Evolutionary conservation across 1,284 basidiomycete species (phyloP).

Genomic region (Butyriboletus appendiculatus): DNA sequence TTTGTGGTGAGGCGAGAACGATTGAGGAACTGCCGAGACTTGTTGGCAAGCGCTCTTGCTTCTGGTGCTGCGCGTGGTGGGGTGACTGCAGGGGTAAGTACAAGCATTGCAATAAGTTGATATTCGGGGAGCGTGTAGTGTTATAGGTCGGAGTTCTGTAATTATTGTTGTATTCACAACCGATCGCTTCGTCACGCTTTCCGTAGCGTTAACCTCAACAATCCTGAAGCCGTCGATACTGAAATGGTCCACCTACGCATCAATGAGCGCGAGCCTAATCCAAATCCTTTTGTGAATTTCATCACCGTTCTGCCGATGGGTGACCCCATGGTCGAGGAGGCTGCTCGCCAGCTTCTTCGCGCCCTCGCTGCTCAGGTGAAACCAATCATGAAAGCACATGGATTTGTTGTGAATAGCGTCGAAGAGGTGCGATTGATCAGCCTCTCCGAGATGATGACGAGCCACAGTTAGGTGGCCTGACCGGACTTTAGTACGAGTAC

Average conservation of each 20-base stretch:
- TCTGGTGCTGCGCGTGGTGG: conserved; percentile 28
- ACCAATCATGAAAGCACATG: conserved; percentile 78
- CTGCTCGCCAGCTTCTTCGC: conserved; percentile 65
- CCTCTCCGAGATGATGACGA: not conserved
- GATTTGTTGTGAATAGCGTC: conserved; percentile 71
- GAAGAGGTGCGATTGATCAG: conserved; percentile 62
- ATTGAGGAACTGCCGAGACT: conserved; percentile 64
- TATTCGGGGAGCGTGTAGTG: not conserved
- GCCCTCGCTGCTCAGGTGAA: conserved; percentile 79
- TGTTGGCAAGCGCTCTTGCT: conserved; percentile 58
- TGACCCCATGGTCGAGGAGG: conserved; percentile 44
- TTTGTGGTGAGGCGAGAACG: conserved; percentile 77
- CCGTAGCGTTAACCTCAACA: not conserved
- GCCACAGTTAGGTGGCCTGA: conserved; percentile 7
- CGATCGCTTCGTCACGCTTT: conserved; percentile 3
- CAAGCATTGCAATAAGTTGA: conserved; percentile 25
- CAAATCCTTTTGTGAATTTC: conserved; percentile 77
- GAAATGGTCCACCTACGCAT: conserved; percentile 71
- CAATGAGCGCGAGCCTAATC: conserved; percentile 69
- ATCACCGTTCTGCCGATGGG: conserved; percentile 56
- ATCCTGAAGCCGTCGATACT: not conserved
- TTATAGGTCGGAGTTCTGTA: not conserved
- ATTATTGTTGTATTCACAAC: not conserved
- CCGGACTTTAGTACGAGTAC: conserved; percentile 58
- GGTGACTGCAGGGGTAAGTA: conserved; percentile 18